Percentiles rank a stretch among this genome's conserved stretches.
phyloP scores from a whole-genome alignment of 2,329 filamentous ascomycete species.

The Didymella sp. region DNA sequence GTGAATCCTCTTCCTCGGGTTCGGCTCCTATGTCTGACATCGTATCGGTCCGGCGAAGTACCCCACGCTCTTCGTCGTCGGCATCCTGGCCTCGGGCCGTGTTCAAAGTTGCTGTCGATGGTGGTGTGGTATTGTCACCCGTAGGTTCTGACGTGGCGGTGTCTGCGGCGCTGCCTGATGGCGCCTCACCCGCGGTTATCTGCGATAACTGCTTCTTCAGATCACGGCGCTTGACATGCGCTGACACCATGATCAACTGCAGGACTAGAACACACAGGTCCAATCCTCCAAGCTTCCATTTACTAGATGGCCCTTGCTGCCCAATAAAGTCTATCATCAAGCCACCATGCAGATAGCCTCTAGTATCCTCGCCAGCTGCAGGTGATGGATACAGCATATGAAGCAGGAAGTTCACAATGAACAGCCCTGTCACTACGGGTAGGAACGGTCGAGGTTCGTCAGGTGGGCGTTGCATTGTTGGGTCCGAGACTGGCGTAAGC shows the following conservation, averaged over 20 bases:
- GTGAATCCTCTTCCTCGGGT: slow-evolving; percentile 44
- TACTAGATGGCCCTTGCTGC: slow-evolving; percentile 63
- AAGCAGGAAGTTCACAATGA: slow-evolving; percentile 63
- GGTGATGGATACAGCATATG: slow-evolving; percentile 55
- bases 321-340: slow-evolving; percentile 71
- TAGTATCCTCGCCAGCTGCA: slow-evolving; percentile 55
- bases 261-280: slow-evolving; percentile 63
- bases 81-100: slow-evolving; percentile 57
- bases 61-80: slow-evolving; percentile 66
- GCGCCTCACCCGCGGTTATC: slow-evolving; percentile 30
- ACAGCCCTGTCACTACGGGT: slow-evolving; percentile 61
- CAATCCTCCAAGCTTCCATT: slow-evolving; percentile 59
- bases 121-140: slow-evolving; percentile 13
- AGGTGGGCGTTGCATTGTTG: slow-evolving; percentile 55
- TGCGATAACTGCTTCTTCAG: slow-evolving; percentile 51
- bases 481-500: slow-evolving; percentile 65
- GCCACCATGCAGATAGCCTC: slow-evolving; percentile 67
- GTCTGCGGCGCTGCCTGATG: slow-evolving; percentile 14
- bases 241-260: slow-evolving; percentile 64
- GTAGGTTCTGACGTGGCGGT: slow-evolving; percentile 21
- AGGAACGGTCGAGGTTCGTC: slow-evolving; percentile 61
- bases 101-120: slow-evolving; percentile 14
- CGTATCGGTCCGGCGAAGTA: slow-evolving; percentile 52
- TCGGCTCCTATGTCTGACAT: slow-evolving; percentile 51
- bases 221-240: slow-evolving; percentile 60